A percentile compares a stretch with the other conserved stretches of the same genome.
These are phyloP conservation scores for Bolboschoenus planiculmis DNA, from an alignment of 176 grass and related monocot species.

Conservation along the genomic window DNA sequence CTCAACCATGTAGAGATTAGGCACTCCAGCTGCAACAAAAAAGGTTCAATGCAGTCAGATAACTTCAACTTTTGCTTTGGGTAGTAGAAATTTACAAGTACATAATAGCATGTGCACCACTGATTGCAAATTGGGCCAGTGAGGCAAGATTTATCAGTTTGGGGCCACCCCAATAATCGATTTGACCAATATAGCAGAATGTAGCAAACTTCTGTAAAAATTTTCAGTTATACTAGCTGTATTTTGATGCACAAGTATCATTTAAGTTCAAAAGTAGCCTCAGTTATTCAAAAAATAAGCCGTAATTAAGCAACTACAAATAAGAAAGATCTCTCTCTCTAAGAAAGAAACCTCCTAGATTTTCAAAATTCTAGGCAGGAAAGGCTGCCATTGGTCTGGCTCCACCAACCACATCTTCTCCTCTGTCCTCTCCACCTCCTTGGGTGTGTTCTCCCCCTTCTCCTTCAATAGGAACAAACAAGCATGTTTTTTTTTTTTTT, in stretches of 20 bases:
- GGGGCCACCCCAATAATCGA: not conserved
- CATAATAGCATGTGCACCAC: slow-evolving; percentile 6
- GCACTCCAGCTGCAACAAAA: slow-evolving; percentile 62
- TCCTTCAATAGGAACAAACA: too few relatives aligned
- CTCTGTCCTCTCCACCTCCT: too few relatives aligned
- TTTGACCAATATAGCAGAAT: not conserved
- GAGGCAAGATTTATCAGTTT: not conserved
- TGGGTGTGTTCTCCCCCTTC: too few relatives aligned
- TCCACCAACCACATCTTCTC: too few relatives aligned
- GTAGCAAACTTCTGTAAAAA: not conserved
- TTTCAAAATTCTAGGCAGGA: not conserved
- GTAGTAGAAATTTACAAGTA: not conserved
- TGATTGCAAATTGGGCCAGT: not conserved
- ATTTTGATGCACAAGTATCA: not conserved
- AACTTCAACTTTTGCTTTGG: not conserved
- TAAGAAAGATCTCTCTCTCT: not conserved
- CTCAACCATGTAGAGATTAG: slow-evolving; percentile 91
- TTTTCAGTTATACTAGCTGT: not conserved
- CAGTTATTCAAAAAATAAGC: not conserved
- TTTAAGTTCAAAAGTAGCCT: not conserved
- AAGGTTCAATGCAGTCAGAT: not conserved
- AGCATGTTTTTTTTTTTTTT: too few relatives aligned
- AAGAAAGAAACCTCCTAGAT: not conserved
- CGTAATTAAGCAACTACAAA: not conserved
- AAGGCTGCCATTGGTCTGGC: too few relatives aligned